phyloP scores from a whole-genome alignment of 768 basidiomycete species.

The Auriscalpium vulgare region DNA sequence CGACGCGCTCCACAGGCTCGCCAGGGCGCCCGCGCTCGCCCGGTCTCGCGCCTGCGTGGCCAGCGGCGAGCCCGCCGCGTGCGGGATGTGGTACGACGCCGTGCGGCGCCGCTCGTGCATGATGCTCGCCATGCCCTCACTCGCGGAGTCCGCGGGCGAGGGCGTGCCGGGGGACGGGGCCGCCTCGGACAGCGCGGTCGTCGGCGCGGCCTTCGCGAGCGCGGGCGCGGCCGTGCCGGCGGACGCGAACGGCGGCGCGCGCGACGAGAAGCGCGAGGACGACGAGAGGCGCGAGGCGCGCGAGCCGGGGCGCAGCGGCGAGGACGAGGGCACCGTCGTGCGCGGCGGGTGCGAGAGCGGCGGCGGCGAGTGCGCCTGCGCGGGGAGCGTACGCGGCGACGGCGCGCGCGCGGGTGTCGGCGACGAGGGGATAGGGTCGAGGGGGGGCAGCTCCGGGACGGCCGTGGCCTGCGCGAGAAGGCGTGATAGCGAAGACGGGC shows the following conservation, averaged over 20 bases:
- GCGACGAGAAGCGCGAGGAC: constrained; percentile 60
- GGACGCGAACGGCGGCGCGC: constrained; percentile 47
- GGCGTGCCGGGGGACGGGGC: constrained; percentile 24
- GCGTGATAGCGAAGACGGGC: constrained; percentile 74
- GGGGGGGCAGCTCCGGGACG: constrained; percentile 26
- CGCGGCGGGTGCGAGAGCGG: neutral
- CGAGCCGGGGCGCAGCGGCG: constrained; percentile 62
- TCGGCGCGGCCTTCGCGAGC: constrained; percentile 50
- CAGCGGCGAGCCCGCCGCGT: constrained; percentile 19
- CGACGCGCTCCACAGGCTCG: constrained; percentile 20
- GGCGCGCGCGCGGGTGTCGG: constrained; percentile 20
- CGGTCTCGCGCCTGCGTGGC: constrained; percentile 21
- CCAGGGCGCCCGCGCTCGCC: constrained; percentile 14
- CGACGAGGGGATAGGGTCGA: constrained; percentile 16
- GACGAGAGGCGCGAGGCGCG: constrained; percentile 63
- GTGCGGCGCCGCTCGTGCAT: constrained; percentile 41
- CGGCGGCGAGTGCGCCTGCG: neutral
- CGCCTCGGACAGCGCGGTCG: constrained; percentile 39
- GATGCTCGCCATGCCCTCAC: constrained; percentile 50
- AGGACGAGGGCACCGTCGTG: constrained; percentile 1
- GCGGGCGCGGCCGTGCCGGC: constrained; percentile 62
- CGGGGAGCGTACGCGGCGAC: constrained; percentile 17
- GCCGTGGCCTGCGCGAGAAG: constrained; percentile 64
- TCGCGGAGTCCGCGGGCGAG: constrained; percentile 53
- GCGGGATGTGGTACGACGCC: constrained; percentile 49